Base-by-base conservation (phyloP, 208 protist genomes). In the Leptomonas pyrrhocoris region DNA sequence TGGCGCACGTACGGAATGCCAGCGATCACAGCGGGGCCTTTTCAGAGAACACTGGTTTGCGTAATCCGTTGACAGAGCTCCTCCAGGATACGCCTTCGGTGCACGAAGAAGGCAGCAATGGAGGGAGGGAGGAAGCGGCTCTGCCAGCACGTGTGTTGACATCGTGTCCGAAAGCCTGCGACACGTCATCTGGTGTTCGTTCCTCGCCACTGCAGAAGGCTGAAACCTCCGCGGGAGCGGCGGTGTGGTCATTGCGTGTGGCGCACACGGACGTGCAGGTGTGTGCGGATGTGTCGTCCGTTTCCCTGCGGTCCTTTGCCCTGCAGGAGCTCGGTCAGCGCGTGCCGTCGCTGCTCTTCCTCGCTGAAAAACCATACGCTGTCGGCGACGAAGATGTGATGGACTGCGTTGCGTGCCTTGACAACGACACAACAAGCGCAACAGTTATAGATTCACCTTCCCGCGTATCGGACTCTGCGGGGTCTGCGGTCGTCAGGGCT, bases 311-410 rank as follows among this genome's bases (percentile, higher is more conserved):
- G 2, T 45, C 25, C 1, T 72, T 72, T 45, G 34, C 56, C 30
- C 31, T 56, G 34, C 40, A 46, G 56, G 30, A 64, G 21, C 46
- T 73, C 16, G 38, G 73, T 19, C 73, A 79, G 59, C 34, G 50
- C 19, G 51, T 56, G 42, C 66, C 73, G 56, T 18, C 53, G 28
- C 27, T 79, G 21, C 54, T 65, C n/a, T 46, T 55, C 36, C 45
- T 73, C 0, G 66, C 57, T 6, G 73, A 79, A 54, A 68, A 38
- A 25, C 56, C 50, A n/a, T 64, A 34, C 57, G 30, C 9, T 21
- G 73, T 40, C 6, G 28, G 36, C 18, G 27, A 51, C 18, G 53
- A 58, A 19, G 13, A 42, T 9, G 53, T 58, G 25, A 3, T 8
- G 4, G 18, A 30, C 42, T 30, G 30, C 53, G 30, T 18, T 25